Conservation (phyloP, 768 basidiomycete species). For the Termitomyces sp. region DNA sequence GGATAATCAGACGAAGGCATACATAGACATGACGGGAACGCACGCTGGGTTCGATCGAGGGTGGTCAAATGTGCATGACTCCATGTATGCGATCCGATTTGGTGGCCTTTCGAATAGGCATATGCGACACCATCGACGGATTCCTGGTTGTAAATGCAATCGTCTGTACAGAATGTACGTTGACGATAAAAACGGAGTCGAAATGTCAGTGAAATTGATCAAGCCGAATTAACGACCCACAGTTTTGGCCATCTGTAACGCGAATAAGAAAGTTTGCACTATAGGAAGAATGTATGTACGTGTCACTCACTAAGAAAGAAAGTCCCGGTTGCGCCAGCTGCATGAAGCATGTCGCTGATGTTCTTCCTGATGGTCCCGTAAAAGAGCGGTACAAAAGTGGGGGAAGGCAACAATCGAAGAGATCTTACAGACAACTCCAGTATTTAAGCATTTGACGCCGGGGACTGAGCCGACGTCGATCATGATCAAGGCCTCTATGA, state of each 20-base stretch:
- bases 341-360: conserved; percentile 21
- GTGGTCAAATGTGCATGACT: conserved; percentile 33
- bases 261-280: not conserved
- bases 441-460: not conserved
- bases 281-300: not conserved
- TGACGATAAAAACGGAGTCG: not conserved
- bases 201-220: not conserved
- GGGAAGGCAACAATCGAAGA: no score
- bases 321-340: conserved; percentile 23
- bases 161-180: conserved; percentile 20
- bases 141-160: conserved; percentile 35
- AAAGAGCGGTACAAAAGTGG: no score
- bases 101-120: conserved; percentile 38
- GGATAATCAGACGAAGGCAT: no score
- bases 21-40: not conserved
- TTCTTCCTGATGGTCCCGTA: conserved; percentile 27
- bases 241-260: conserved; percentile 13
- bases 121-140: conserved; percentile 27
- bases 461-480: not conserved
- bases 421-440: no score
- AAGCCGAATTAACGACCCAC: not conserved
- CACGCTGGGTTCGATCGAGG: conserved; percentile 13
- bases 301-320: conserved; percentile 35
- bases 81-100: conserved; percentile 50
- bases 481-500: not conserved